These are phyloP conservation scores for Dendrobium catenatum DNA, from an alignment of 106 monocot genomes.

Conservation along the genomic window DNA sequence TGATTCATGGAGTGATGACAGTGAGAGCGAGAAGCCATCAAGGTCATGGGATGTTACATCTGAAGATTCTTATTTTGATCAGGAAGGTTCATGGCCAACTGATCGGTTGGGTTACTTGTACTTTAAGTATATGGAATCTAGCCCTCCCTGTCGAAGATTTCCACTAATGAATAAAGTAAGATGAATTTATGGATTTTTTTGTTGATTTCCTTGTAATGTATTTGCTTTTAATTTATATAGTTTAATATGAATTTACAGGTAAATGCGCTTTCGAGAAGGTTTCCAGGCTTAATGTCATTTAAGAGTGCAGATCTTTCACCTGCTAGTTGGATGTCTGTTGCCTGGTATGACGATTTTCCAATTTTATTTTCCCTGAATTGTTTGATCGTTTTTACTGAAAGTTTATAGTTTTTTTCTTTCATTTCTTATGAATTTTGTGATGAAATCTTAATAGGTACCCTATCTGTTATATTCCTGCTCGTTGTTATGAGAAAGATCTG, in stretches of 20 bases:
- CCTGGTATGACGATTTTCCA: slow-evolving; percentile 42
- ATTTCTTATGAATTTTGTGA: neutral
- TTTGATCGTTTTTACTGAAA: neutral
- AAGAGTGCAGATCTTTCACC: slow-evolving; percentile 75
- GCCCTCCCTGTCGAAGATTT: slow-evolving; percentile 44
- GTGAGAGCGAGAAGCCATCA: slow-evolving; percentile 49
- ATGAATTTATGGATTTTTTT: neutral
- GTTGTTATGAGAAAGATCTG: slow-evolving; percentile 39
- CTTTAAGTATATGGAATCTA: slow-evolving; percentile 54
- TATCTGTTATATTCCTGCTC: slow-evolving; percentile 63
- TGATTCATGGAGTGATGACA: slow-evolving; percentile 66
- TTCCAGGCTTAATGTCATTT: slow-evolving; percentile 54
- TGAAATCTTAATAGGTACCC: slow-evolving; percentile 55
- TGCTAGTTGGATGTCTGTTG: slow-evolving; percentile 87
- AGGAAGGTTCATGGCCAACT: slow-evolving; percentile 19
- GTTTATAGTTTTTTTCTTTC: neutral
- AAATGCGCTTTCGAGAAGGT: slow-evolving; percentile 29
- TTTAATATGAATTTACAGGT: slow-evolving; percentile 24
- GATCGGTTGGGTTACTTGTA: slow-evolving; percentile 43
- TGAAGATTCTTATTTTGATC: slow-evolving; percentile 21
- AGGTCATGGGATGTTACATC: slow-evolving; percentile 46
- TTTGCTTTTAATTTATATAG: neutral
- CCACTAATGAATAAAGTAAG: slow-evolving; percentile 64
- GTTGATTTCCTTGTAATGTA: neutral
- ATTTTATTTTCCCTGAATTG: neutral